A percentile compares a stretch with the other conserved stretches of the same genome.
Conservation (phyloP, 2,329 filamentous ascomycete species). For the Meredithiella fracta region DNA sequence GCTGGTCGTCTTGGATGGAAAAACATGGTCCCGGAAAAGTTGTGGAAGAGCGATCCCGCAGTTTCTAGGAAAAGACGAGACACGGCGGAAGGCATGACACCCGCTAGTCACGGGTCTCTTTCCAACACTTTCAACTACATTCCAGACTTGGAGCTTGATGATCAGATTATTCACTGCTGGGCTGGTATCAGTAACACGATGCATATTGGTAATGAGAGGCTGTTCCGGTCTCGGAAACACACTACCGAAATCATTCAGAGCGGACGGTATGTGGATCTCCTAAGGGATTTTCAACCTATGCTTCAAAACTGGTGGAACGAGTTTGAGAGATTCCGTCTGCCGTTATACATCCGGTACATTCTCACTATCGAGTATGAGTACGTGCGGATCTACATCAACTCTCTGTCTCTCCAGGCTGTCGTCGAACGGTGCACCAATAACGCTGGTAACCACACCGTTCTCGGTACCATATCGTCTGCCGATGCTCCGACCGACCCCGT, state of each 20-base stretch:
- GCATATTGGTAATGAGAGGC: slow-evolving; percentile 72
- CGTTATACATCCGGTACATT: slow-evolving; percentile 53
- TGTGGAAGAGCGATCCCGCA: slow-evolving; percentile 42
- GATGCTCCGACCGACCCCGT: slow-evolving; percentile 22
- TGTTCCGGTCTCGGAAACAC: slow-evolving; percentile 75
- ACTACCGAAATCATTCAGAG: slow-evolving; percentile 80
- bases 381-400: slow-evolving; percentile 86
- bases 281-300: slow-evolving; percentile 67
- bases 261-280: slow-evolving; percentile 63
- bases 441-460: slow-evolving; percentile 30
- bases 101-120: slow-evolving; percentile 41
- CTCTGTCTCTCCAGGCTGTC: slow-evolving; percentile 81
- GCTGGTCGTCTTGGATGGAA: slow-evolving; percentile 83
- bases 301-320: slow-evolving; percentile 64
- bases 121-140: slow-evolving; percentile 49
- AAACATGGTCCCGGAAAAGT: slow-evolving; percentile 68
- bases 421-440: slow-evolving; percentile 82
- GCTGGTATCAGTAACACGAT: slow-evolving; percentile 83
- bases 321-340: slow-evolving; percentile 61
- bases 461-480: slow-evolving; percentile 16
- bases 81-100: slow-evolving; percentile 37
- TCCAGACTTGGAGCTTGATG: slow-evolving; percentile 48
- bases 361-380: slow-evolving; percentile 92
- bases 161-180: slow-evolving; percentile 74
- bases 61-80: slow-evolving; percentile 34